Evolutionary conservation across 768 basidiomycete species (phyloP).

Genomic region (Melanogaster broomeanus): DNA sequence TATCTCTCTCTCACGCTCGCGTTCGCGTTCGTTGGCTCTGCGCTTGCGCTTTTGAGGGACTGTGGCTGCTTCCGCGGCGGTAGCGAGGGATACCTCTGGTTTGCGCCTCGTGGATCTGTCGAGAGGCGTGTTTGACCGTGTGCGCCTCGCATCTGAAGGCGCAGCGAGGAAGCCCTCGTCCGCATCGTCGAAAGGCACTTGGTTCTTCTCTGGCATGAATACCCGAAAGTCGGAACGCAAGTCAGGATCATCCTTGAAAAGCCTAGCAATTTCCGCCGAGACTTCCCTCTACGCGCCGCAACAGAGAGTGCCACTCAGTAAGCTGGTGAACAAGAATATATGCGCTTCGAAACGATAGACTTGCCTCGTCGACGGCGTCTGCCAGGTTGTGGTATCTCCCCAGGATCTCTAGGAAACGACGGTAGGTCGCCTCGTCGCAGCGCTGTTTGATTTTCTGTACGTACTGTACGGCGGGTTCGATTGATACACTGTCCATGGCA

Average conservation of each 20-base stretch:
- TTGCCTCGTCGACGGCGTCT: constrained; percentile 61
- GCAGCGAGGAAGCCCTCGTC: constrained; percentile 31
- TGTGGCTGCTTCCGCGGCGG: constrained; percentile 37
- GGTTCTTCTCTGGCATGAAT: constrained; percentile 69
- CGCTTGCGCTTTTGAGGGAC: constrained; percentile 72
- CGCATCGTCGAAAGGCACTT: constrained; percentile 49
- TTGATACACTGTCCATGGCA: constrained; percentile 45
- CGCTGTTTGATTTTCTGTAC: constrained; percentile 97
- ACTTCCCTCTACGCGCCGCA: constrained; percentile 58
- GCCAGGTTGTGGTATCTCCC: constrained; percentile 62
- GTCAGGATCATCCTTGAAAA: constrained; percentile 79
- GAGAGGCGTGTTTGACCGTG: constrained; percentile 36
- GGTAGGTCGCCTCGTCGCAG: constrained; percentile 87
- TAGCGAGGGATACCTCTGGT: constrained; percentile 46
- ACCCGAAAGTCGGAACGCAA: constrained; percentile 71
- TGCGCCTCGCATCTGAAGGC: constrained; percentile 29
- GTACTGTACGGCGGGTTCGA: constrained; percentile 86
- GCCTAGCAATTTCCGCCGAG: constrained; percentile 60
- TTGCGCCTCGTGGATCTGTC: constrained; percentile 44
- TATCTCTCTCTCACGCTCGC: constrained; percentile 39
- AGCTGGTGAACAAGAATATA: not conserved
- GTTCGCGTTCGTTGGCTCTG: constrained; percentile 51
- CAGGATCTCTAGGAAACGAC: constrained; percentile 76
- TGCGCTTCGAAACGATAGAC: constrained; percentile 18
- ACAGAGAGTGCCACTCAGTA: not conserved